Conservation (phyloP, 805 yeast genomes). For the Zygoascus bituminiphila region DNA sequence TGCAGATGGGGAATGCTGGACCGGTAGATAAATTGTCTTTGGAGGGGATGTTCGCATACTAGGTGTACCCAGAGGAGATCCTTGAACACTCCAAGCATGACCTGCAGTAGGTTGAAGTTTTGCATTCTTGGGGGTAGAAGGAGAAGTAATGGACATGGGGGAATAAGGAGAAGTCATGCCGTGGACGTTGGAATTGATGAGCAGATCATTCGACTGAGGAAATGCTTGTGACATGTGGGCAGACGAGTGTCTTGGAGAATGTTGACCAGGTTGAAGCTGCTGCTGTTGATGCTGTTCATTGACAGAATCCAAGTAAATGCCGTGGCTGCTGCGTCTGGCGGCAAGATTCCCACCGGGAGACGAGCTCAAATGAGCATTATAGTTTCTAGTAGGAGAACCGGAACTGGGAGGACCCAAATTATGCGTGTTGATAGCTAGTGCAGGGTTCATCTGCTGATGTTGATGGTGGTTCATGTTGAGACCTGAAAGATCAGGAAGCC, state of each 20-base stretch:
- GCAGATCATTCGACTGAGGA: not conserved
- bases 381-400: not conserved
- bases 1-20: not conserved
- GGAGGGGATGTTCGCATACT: slow-evolving; percentile 3
- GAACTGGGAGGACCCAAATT: not conserved
- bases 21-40: not conserved
- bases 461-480: not conserved
- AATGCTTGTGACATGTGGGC: not conserved
- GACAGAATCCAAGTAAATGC: not conserved
- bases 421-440: not conserved
- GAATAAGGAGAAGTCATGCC: not conserved
- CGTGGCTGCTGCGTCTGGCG: not conserved
- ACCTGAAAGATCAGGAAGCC: not conserved
- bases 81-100: not conserved
- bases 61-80: slow-evolving; percentile 15
- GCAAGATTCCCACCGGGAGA: not conserved
- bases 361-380: not conserved
- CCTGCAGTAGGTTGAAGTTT: not conserved
- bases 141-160: not conserved
- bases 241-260: not conserved
- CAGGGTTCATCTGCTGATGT: not conserved
- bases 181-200: not conserved
- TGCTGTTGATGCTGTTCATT: not conserved
- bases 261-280: not conserved
- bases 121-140: not conserved